A percentile compares a stretch with the other conserved stretches of the same genome.
Conservation (phyloP, 768 basidiomycete genomes). For the Cystofilobasidium ferigula region DNA sequence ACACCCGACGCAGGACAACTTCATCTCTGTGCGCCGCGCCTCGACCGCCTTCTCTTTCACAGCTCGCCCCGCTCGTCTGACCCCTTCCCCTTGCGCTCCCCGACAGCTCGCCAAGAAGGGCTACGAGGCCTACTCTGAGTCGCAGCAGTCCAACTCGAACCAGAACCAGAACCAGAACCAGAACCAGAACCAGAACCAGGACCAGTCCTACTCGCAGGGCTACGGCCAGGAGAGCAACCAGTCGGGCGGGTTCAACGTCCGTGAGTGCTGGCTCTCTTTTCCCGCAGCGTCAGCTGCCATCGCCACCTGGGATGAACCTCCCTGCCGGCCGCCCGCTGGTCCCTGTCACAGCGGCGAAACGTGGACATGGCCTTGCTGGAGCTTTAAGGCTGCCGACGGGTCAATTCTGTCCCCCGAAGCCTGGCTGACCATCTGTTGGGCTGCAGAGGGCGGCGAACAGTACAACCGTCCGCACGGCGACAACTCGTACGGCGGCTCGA, state of each 20-base stretch:
- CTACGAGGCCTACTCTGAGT: conserved; percentile 23
- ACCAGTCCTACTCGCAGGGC: conserved; percentile 2
- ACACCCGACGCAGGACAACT: conserved; percentile 25
- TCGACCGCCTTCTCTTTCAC: neutral
- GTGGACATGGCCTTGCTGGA: too few species aligned
- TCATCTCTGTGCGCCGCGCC: conserved; percentile 3
- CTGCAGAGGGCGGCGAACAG: conserved; percentile 13
- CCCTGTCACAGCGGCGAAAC: too few species aligned
- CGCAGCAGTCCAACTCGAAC: conserved; percentile 6
- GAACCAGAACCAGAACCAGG: conserved; percentile 1
- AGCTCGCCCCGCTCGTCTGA: neutral
- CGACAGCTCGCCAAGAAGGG: conserved; percentile 24
- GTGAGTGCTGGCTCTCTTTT: too few species aligned
- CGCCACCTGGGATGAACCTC: too few species aligned
- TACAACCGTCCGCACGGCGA: conserved; percentile 16
- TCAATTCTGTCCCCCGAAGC: neutral
- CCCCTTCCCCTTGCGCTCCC: neutral
- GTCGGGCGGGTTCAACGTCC: too few species aligned
- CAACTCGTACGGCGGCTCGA: conserved; percentile 6
- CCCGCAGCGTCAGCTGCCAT: too few species aligned
- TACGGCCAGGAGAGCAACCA: neutral
- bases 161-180: conserved; percentile 5
- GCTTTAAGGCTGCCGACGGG: too few species aligned
- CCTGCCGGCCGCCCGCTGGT: too few species aligned
- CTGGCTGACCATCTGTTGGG: neutral